A percentile compares a stretch with the other conserved stretches of the same genome.
These are phyloP conservation scores for Saccharomyces eubayanus DNA, from an alignment of 805 yeast species.

Conservation along the genomic window DNA sequence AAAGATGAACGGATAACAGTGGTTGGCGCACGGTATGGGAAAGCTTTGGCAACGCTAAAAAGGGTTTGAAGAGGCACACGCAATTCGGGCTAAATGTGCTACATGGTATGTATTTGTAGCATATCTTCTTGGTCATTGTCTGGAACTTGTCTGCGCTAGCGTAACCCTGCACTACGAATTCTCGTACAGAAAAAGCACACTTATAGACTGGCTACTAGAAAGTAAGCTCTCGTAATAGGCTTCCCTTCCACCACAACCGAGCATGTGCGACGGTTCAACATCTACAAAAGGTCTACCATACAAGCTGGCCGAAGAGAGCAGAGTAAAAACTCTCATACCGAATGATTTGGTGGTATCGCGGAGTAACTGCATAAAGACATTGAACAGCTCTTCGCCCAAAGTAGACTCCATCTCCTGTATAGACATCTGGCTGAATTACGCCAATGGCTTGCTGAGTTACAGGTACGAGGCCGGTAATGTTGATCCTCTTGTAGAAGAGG, in stretches of 20 bases:
- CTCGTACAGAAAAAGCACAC: neutral
- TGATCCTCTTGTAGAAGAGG: constrained; percentile 3
- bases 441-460: constrained; percentile 1
- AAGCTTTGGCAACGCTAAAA: neutral
- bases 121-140: neutral
- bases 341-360: neutral
- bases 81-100: no score
- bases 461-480: constrained; percentile 5
- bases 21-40: neutral
- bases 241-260: neutral
- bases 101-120: neutral
- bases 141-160: neutral
- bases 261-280: neutral
- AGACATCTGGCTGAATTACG: constrained; percentile 9
- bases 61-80: neutral
- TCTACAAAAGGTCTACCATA: neutral
- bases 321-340: neutral
- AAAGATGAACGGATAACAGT: neutral
- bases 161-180: neutral
- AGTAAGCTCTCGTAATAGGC: neutral
- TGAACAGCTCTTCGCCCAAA: neutral
- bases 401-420: constrained; percentile 6
- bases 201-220: neutral
- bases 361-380: neutral
- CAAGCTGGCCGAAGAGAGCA: neutral